These are phyloP conservation scores for Acanthamoeba triangularis DNA, from an alignment of 208 protist species.

Conservation along the genomic window DNA sequence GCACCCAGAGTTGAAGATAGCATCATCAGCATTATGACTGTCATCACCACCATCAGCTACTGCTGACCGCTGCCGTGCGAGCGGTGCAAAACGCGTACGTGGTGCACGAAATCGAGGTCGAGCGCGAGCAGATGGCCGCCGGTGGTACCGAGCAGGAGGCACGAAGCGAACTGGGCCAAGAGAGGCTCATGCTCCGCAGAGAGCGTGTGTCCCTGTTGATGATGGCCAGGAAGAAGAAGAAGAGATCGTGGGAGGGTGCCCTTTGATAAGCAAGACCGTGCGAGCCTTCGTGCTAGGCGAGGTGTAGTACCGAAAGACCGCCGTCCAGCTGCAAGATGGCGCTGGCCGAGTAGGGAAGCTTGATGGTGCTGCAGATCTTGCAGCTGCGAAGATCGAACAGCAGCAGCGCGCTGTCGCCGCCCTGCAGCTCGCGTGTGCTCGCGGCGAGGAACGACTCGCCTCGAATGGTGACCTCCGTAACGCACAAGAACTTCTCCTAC, in stretches of 20 bases:
- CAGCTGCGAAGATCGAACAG: slow-evolving; percentile 30
- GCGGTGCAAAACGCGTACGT: neutral
- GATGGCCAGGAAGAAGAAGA: neutral
- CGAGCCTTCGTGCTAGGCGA: neutral
- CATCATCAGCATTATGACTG: no score
- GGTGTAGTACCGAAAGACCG: neutral
- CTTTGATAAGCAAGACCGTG: neutral
- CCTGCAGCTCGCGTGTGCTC: slow-evolving; percentile 15
- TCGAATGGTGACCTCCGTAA: slow-evolving; percentile 32
- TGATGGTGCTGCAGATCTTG: slow-evolving; percentile 49
- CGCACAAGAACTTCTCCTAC: slow-evolving; percentile 37
- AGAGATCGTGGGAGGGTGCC: neutral
- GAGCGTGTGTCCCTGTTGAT: neutral
- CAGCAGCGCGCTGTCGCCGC: slow-evolving; percentile 1
- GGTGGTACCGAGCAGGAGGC: slow-evolving; percentile 14
- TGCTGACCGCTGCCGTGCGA: no score
- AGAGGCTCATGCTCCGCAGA: neutral
- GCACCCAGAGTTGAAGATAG: no score
- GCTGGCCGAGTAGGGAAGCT: slow-evolving; percentile 31
- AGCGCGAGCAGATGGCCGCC: slow-evolving; percentile 16
- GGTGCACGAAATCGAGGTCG: slow-evolving; percentile 44
- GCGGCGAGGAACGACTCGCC: slow-evolving; percentile 31
- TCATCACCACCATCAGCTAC: no score
- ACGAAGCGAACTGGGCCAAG: slow-evolving; percentile 15
- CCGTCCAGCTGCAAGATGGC: neutral